Conservation (phyloP, 2,329 filamentous ascomycete genomes). For the Neonectria neomacrospora region DNA sequence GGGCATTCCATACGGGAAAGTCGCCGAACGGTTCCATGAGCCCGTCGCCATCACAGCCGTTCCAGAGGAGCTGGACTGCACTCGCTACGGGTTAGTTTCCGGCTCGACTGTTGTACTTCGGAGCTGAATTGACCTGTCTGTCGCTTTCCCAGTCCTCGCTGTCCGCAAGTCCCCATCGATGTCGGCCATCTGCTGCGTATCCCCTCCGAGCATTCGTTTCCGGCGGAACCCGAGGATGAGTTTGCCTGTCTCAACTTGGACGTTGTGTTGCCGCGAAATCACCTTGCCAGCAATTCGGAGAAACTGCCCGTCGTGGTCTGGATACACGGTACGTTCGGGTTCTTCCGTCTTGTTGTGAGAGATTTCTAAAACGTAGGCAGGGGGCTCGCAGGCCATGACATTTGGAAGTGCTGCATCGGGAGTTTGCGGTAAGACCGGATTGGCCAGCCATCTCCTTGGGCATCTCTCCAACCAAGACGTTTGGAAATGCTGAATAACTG, state of each 20-base stretch:
- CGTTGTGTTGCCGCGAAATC: slow-evolving; percentile 48
- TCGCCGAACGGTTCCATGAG: slow-evolving; percentile 16
- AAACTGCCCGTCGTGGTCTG: slow-evolving; percentile 55
- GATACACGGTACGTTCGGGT: slow-evolving; percentile 52
- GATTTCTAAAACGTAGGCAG: slow-evolving; percentile 25
- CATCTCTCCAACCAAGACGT: too few species aligned
- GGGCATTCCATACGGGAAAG: slow-evolving; percentile 22
- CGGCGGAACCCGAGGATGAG: slow-evolving; percentile 52
- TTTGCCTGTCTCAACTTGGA: slow-evolving; percentile 57
- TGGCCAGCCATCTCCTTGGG: background rate
- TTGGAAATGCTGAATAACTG: background rate
- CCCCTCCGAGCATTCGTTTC: slow-evolving; percentile 46
- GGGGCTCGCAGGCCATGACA: slow-evolving; percentile 56
- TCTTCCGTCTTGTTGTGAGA: too few species aligned
- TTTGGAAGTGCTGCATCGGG: slow-evolving; percentile 56
- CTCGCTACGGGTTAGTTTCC: slow-evolving; percentile 11
- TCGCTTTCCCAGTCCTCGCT: slow-evolving; percentile 50
- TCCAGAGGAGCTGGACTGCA: slow-evolving; percentile 16
- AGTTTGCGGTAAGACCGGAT: slow-evolving; percentile 50
- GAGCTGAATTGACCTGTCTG: background rate
- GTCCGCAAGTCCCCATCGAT: slow-evolving; percentile 54
- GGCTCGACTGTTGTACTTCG: too few species aligned
- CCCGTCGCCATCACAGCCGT: background rate
- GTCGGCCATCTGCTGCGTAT: slow-evolving; percentile 56
- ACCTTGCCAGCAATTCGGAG: slow-evolving; percentile 12